These are phyloP conservation scores for Cryptococcus deneoformans DNA, from an alignment of 1,284 basidiomycete genomes.

Conservation along the genomic window DNA sequence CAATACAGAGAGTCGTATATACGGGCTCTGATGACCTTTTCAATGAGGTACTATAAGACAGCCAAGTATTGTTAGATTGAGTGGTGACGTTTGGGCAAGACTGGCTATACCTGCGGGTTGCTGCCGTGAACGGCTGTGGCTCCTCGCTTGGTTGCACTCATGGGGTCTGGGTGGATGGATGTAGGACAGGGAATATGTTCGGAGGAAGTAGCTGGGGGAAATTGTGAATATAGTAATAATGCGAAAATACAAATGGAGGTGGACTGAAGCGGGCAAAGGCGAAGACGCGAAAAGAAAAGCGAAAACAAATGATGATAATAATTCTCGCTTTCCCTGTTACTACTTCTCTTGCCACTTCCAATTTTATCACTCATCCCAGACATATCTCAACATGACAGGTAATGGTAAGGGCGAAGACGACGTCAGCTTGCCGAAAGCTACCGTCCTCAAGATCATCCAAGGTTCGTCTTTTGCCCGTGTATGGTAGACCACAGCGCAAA, in stretches of 20 bases:
- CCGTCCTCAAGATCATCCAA: constrained; percentile 91
- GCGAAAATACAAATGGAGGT: neutral
- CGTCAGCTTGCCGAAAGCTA: constrained; percentile 92
- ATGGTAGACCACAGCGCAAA: neutral
- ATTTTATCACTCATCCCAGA: neutral
- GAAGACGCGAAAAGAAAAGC: neutral
- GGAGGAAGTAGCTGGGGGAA: constrained; percentile 56
- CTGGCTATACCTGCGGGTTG: constrained; percentile 69
- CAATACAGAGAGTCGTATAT: constrained; percentile 96
- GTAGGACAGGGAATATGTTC: neutral
- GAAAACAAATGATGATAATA: no score
- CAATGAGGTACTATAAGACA: constrained; percentile 76
- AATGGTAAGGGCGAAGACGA: constrained; percentile 69
- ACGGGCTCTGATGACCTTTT: constrained; percentile 92
- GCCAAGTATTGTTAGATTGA: neutral
- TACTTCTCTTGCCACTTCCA: neutral
- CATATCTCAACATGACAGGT: neutral
- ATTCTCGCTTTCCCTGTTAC: no score
- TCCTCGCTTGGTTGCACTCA: constrained; percentile 26
- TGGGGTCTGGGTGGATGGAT: neutral
- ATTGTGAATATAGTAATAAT: no score
- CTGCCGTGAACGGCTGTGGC: constrained; percentile 74
- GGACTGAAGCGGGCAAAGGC: neutral
- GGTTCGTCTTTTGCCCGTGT: constrained; percentile 52
- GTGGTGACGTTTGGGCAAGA: neutral